Conservation (phyloP, 164 flowering plant species). For the Hamamelis virginiana region DNA sequence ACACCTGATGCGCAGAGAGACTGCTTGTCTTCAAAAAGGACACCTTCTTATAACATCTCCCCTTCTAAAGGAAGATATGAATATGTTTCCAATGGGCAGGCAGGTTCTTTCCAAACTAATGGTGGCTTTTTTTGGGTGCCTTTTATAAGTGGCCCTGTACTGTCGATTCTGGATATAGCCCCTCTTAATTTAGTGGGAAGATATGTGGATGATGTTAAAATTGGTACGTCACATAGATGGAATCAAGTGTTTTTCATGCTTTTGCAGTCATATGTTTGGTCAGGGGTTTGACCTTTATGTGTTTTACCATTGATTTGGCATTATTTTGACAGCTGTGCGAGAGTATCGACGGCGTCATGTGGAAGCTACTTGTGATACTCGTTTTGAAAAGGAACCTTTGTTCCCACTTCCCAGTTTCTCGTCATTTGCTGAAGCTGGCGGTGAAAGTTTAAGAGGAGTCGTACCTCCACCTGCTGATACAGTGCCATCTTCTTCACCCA, state of each 20-base stretch:
- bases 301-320: constrained; percentile 9
- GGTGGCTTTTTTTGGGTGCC: constrained; percentile 58
- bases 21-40: constrained; percentile 15
- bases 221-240: constrained; percentile 45
- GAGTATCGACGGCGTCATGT: constrained; percentile 44
- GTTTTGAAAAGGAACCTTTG: constrained; percentile 57
- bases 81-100: constrained; percentile 15
- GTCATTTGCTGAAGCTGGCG: constrained; percentile 25
- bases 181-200: constrained; percentile 66
- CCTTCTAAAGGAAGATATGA: constrained; percentile 23
- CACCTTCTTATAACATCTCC: constrained; percentile 18
- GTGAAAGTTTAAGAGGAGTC: constrained; percentile 24
- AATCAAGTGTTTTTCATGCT: constrained; percentile 2
- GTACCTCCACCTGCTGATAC: constrained; percentile 13
- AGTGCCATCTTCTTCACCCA: constrained; percentile 26
- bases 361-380: constrained; percentile 34
- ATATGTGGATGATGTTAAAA: constrained; percentile 65
- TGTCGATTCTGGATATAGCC: constrained; percentile 78
- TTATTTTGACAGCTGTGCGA: constrained; percentile 53
- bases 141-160: constrained; percentile 42
- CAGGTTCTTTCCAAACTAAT: constrained; percentile 10
- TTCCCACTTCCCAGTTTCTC: constrained; percentile 51
- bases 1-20: constrained; percentile 15
- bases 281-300: constrained; percentile 10
- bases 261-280: constrained; percentile 10